Conservation (phyloP, 164 flowering plant species). For the Vitis labrusca region DNA sequence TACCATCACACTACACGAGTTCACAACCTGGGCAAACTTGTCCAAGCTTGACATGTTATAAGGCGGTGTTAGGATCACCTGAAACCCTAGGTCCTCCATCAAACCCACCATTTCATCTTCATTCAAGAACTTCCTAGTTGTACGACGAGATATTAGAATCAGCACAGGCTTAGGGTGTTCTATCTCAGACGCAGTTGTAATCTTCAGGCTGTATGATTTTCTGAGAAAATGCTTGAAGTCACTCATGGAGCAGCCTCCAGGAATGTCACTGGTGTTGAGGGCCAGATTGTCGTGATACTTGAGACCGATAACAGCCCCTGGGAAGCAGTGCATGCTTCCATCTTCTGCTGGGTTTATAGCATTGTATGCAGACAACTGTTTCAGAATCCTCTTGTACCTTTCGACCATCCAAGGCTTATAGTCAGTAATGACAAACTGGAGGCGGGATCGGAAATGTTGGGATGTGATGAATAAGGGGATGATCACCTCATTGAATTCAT, state of each 20-base stretch:
- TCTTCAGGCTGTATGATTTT: conserved; percentile 25
- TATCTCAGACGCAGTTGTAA: conserved; percentile 7
- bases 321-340: conserved; percentile 41
- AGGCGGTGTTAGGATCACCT: conserved; percentile 21
- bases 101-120: conserved; percentile 30
- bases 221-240: conserved; percentile 36
- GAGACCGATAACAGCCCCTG: conserved; percentile 41
- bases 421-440: conserved; percentile 36
- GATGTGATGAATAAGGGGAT: conserved; percentile 51
- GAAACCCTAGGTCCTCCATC: conserved; percentile 35
- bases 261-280: conserved; percentile 23
- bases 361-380: conserved; percentile 27
- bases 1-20: conserved; percentile 40
- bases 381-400: conserved; percentile 30
- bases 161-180: conserved; percentile 21
- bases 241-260: conserved; percentile 31
- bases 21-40: conserved; percentile 27
- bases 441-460: conserved; percentile 26
- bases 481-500: conserved; percentile 45
- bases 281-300: conserved; percentile 30
- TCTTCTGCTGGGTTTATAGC: conserved; percentile 28
- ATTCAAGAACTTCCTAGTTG: conserved; percentile 32
- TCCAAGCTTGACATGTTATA: conserved; percentile 23
- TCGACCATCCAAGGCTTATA: conserved; percentile 23
- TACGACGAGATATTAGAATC: conserved; percentile 29